Conservation (phyloP, 1,284 basidiomycete species). For the Phenoliferia sp. region DNA sequence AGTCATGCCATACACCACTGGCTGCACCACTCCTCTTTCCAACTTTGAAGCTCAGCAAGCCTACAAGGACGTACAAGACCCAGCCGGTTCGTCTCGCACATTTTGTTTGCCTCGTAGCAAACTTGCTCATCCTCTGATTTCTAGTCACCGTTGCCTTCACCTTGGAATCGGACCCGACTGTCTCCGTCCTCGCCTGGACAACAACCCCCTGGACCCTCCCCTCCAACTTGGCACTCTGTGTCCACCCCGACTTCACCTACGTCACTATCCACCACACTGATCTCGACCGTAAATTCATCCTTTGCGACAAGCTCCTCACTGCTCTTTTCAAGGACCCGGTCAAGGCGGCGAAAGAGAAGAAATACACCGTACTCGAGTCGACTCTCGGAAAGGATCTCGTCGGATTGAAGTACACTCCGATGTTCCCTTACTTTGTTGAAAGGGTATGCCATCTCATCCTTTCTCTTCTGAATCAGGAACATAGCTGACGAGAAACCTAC, state of each 20-base stretch:
- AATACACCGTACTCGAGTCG: conserved; percentile 52
- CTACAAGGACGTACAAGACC: conserved; percentile 92
- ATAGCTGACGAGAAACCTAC: not conserved
- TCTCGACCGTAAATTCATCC: conserved; percentile 82
- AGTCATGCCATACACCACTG: conserved; percentile 99
- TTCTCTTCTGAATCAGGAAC: not conserved
- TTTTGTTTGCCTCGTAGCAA: not conserved
- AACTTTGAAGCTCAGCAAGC: conserved; percentile 96
- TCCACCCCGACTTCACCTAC: conserved; percentile 93
- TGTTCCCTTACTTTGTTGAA: conserved; percentile 95
- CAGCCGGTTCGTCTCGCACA: conserved; percentile 57
- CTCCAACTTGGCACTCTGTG: conserved; percentile 90
- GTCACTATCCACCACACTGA: conserved; percentile 95
- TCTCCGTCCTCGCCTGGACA: conserved; percentile 93
- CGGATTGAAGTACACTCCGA: conserved; percentile 91
- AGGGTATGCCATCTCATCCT: conserved; percentile 52
- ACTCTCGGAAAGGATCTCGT: conserved; percentile 90
- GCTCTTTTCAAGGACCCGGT: conserved; percentile 97
- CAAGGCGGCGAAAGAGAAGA: conserved; percentile 92
- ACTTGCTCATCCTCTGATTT: not conserved
- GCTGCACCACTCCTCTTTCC: conserved; percentile 90
- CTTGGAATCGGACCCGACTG: conserved; percentile 84
- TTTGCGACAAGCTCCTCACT: conserved; percentile 80
- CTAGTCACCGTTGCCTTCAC: conserved; percentile 88
- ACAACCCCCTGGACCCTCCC: conserved; percentile 99